Base-by-base conservation (phyloP, 73 alveolate species). In the Paramecium biaurelia region DNA sequence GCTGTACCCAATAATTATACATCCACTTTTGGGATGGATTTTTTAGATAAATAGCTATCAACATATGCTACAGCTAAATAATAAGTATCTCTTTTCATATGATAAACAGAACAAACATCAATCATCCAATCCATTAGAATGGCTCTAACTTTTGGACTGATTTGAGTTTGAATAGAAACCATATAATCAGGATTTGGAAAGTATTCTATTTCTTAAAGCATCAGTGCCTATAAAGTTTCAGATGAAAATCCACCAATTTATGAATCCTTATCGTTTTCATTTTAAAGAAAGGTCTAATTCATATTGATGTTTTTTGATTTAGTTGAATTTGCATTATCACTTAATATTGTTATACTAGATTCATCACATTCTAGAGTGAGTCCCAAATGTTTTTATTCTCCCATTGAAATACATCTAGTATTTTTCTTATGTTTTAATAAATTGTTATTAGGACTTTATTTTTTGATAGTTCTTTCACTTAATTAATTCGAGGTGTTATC, bases 111-210 rank as follows among this genome's bases (percentile, higher is more conserved):
- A 34, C 98, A 93, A 28, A 98, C 99, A 92, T 98, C 99, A 98
- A 97, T 95, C 97, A 98, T 95, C 99, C 99, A 98, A 93, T 98
- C 99, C 32, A 98, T 63, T 67, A 98, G 92, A 38, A 98, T 93
- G 15, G 96, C 95, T 43, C 99, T 93, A 97, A 97, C 97, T 45
- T 58, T 94, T 63, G 93, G 86, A 74, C 86, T 90, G 63, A 98
- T 92, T 43, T 96, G 94, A 11, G 85, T 32, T 74, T 95, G 45
- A 28, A 70, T 59, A 34, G 43, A 2, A 30, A 57, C 35, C 89
- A 93, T 59, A 30, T 93, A 93, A 32, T 92, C 53, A 37, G 96
- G 89, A 45, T 93, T 59, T 1, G 96, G 95, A 32, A 38, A 32
- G 57, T 89, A 26, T 30, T 68, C 82, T 6, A 28, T 35, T 70